Evolutionary conservation across 768 basidiomycete species (phyloP).

Genomic region (Collybiopsis luxurians): DNA sequence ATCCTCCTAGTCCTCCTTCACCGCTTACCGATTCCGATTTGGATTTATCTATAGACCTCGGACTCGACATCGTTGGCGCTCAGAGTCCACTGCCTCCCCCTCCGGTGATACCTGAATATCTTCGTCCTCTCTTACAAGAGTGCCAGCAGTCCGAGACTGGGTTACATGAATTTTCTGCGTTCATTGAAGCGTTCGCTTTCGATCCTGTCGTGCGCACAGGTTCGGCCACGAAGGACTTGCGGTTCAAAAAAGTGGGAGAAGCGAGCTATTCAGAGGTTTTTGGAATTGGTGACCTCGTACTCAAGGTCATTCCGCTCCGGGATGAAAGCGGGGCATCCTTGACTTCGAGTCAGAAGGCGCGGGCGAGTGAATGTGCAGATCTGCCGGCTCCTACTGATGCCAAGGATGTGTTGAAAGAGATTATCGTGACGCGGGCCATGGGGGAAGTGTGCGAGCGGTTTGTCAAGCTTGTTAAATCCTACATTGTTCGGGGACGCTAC

Average conservation of each 20-base stretch:
- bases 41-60: slow-evolving; percentile 42
- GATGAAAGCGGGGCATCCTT: slow-evolving; percentile 36
- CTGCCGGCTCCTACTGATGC: slow-evolving; percentile 70
- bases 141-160: slow-evolving; percentile 61
- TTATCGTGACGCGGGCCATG: slow-evolving; percentile 73
- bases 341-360: slow-evolving; percentile 7
- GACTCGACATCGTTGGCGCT: slow-evolving; percentile 18
- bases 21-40: slow-evolving; percentile 52
- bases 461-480: slow-evolving; percentile 76
- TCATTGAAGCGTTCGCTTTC: slow-evolving; percentile 77
- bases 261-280: slow-evolving; percentile 98
- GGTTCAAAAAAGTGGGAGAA: slow-evolving; percentile 88
- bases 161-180: slow-evolving; percentile 77
- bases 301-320: slow-evolving; percentile 83
- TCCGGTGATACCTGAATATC: slow-evolving; percentile 47
- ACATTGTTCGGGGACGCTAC: slow-evolving; percentile 84
- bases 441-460: slow-evolving; percentile 78
- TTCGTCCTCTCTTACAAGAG: slow-evolving; percentile 64
- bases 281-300: slow-evolving; percentile 83
- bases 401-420: slow-evolving; percentile 76
- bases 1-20: slow-evolving; percentile 53
- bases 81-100: slow-evolving; percentile 16
- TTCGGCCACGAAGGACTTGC: slow-evolving; percentile 16
- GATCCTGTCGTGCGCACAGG: slow-evolving; percentile 58
- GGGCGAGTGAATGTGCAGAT: slow-evolving; percentile 19